A percentile compares a stretch with the other conserved stretches of the same genome.
These are phyloP conservation scores for Citeromyces hawaiiensis DNA, from an alignment of 1,139 yeast species.

Conservation along the genomic window DNA sequence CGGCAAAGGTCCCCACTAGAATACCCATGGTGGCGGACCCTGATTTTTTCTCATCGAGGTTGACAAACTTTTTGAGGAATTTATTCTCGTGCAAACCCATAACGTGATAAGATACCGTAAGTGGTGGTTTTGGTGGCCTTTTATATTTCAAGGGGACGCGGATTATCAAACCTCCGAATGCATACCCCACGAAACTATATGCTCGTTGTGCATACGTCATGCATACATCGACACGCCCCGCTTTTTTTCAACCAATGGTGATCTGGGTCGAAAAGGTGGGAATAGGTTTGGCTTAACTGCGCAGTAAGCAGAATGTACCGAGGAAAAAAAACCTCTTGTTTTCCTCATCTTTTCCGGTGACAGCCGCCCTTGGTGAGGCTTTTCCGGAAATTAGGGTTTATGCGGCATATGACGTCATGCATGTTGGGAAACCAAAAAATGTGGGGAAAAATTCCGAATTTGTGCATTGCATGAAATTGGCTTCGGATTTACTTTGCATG, in stretches of 20 bases:
- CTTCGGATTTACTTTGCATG: neutral
- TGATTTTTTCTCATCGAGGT: constrained; percentile 1
- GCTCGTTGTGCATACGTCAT: neutral
- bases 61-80: neutral
- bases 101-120: too few relatives aligned
- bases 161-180: constrained; percentile 1
- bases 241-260: too few relatives aligned
- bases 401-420: neutral
- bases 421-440: neutral
- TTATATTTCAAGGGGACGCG: neutral
- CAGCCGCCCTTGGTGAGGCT: neutral
- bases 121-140: neutral
- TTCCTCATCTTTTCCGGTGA: too few relatives aligned
- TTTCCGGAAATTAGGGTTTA: neutral
- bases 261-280: too few relatives aligned
- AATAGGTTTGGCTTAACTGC: too few relatives aligned
- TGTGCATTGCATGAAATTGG: neutral
- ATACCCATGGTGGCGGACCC: constrained; percentile 1
- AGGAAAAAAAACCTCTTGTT: too few relatives aligned
- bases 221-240: neutral
- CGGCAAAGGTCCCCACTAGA: constrained; percentile 20
- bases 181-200: neutral
- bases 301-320: too few relatives aligned
- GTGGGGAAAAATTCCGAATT: neutral
- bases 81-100: neutral